Base-by-base conservation (phyloP, 306 rosid genomes). In the Alnus rubra region DNA sequence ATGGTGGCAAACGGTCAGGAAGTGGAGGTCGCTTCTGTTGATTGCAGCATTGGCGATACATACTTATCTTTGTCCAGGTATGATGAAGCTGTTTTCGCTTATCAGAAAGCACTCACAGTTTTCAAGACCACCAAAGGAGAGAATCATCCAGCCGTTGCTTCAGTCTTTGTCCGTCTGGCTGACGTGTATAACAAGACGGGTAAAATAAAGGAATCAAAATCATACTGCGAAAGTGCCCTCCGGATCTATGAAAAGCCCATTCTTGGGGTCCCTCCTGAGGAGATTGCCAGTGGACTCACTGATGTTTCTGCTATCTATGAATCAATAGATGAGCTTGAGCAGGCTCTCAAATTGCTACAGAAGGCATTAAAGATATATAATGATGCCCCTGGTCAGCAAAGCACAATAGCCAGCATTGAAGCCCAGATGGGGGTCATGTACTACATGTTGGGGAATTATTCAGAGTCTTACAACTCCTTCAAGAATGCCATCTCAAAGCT, bases 391-490 rank as follows among this genome's bases (percentile, higher is more conserved):
- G 91, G 99, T 48, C 98, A 93, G 77, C 93, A 90, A 54, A 90
- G 82, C 84, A 89, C 94, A 48, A 79, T 96, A 47, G 97, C 97
- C 23, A 97, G 99, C 73, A 90, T 96, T 75, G 97, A 96, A 85
- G 99, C 99, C 65, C 99, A 96, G 86, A 86, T 91, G 86, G 99
- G 99, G 75, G 98, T 91, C 75, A 82, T 93, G 87, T 70, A 90
- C 86, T 93, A 90, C 78, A 81, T 88, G 88, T 71, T 93, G 83
- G 97, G 82, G 73, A 90, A 87, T 73, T 92, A 91, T 74, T 73
- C 81, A 33, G 92, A 91, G 70, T 93, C 97, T 67, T 91, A 93
- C 77, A 80, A 88, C 69, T 80, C 93, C 81, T 82, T 96, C 53
- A 87, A 88, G 78, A 87, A 76, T 63, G 94, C 99, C 1, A 79